Evolutionary conservation across 495 filamentous ascomycete genomes (phyloP).

Genomic region (Articulospora tetracladia): DNA sequence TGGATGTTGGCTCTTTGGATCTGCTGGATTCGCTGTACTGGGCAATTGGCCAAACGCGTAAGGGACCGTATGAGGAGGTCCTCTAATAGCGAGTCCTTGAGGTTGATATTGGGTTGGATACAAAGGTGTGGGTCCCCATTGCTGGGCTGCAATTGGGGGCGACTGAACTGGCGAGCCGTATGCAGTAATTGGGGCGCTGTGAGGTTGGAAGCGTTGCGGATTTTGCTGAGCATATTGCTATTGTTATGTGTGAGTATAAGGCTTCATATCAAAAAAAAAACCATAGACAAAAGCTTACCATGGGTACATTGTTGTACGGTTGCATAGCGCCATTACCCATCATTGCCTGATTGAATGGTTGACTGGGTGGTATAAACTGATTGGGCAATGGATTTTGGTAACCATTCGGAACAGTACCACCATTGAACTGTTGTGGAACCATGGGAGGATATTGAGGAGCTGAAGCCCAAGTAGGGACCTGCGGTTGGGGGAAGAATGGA

Average conservation of each 20-base stretch:
- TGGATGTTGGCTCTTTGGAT: slow-evolving; percentile 66
- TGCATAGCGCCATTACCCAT: slow-evolving; percentile 31
- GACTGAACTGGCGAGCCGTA: slow-evolving; percentile 40
- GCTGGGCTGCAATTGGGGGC: slow-evolving; percentile 25
- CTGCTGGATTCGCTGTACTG: slow-evolving; percentile 59
- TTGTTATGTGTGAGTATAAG: not conserved
- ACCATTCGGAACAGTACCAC: slow-evolving; percentile 19
- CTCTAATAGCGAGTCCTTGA: slow-evolving; percentile 14
- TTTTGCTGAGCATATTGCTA: slow-evolving; percentile 24
- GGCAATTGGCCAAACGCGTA: slow-evolving; percentile 79
- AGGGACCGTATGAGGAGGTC: slow-evolving; percentile 36
- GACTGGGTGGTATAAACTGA: slow-evolving; percentile 25
- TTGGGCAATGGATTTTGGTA: slow-evolving; percentile 19
- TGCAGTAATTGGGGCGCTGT: slow-evolving; percentile 31
- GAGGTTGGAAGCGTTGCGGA: slow-evolving; percentile 29
- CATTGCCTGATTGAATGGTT: slow-evolving; percentile 34
- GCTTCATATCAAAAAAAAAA: not conserved
- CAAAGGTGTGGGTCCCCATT: slow-evolving; percentile 28
- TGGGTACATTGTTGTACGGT: slow-evolving; percentile 19
- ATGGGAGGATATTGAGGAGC: slow-evolving; percentile 45
- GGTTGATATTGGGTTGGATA: slow-evolving; percentile 21
- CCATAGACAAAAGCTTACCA: slow-evolving; percentile 18
- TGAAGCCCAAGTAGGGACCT: slow-evolving; percentile 42
- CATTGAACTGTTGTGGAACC: slow-evolving; percentile 34
- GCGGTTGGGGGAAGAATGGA: slow-evolving; percentile 60